Base-by-base conservation (phyloP, 1,284 basidiomycete genomes). In the Leccinum subrobustum region DNA sequence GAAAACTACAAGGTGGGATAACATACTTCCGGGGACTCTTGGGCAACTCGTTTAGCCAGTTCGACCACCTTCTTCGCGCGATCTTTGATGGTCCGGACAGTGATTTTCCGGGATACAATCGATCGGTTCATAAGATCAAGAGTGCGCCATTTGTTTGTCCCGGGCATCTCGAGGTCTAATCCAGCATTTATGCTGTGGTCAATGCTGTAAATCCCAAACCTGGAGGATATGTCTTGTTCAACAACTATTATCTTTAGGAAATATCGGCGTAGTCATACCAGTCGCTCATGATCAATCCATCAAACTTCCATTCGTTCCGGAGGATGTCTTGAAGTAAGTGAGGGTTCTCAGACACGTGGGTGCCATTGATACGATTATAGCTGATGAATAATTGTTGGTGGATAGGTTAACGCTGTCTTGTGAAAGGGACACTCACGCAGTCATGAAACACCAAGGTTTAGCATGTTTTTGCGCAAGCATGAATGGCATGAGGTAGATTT, bases 401-500 rank as follows among this genome's bases (percentile, higher is more conserved):
- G 11, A 29, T 27, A 25, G 18, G 25, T 12, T 52, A 47, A 16
- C 39, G 35, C 42, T 20, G 16, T 47, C 11, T 57, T 6, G 29
- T 25, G 7, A 16, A 18, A 47, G 18, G 27, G 27, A 42, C 4
- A 75, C 86, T 73, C 72, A 89, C 83, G 87, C 80, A 59, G 88
- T 89, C 86, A 90, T 89, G 70, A 82, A 83, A 4, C 85, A 79
- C 87, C 87, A 89, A 16, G 89, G 89, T 61, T 85, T 69, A 1
- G 87, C 83, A 57, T 86, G 78, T 69, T 88, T 87, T 72, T 91
- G 83, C 0, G 91, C 88, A 50, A 95, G 81, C 86, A 93, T 90
- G 78, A 94, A 94, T 0, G 89, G 88, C 79, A 88, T 84, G 44
- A 93, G 79, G 74, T 94, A 94, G 54, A 95, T 83, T 73, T 95